A percentile compares a stretch with the other conserved stretches of the same genome.
Conservation (phyloP, 2,329 filamentous ascomycete species). For the Alternaria infectoria region DNA sequence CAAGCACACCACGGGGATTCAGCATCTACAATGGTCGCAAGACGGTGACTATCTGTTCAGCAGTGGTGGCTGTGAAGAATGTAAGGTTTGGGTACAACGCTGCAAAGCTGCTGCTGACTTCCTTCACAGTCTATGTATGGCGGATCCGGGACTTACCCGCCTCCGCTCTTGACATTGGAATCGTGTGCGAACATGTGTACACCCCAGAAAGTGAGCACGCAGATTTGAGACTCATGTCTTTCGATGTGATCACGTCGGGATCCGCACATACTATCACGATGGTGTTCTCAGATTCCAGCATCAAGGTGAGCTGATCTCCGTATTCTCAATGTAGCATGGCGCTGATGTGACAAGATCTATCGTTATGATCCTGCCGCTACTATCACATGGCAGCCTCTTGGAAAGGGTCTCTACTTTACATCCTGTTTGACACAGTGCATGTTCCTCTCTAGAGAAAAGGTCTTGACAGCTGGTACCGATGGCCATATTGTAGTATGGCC, state of each 20-base stretch:
- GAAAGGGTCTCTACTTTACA: constrained; percentile 53
- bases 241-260: constrained; percentile 61
- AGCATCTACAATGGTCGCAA: constrained; percentile 76
- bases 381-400: constrained; percentile 46
- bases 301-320: constrained; percentile 58
- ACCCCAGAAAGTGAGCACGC: constrained; percentile 57
- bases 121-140: constrained; percentile 76
- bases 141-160: constrained; percentile 62
- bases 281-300: constrained; percentile 81
- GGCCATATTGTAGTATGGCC: constrained; percentile 73
- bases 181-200: constrained; percentile 59
- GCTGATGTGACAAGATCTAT: constrained; percentile 51
- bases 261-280: constrained; percentile 67
- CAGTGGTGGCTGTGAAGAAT: constrained; percentile 83
- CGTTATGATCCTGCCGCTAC: constrained; percentile 36
- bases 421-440: constrained; percentile 72
- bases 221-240: constrained; percentile 83
- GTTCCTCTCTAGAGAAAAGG: constrained; percentile 45
- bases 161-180: constrained; percentile 57
- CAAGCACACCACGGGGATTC: constrained; percentile 82
- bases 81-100: background rate
- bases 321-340: background rate
- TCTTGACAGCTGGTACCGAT: constrained; percentile 80
- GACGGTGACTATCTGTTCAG: constrained; percentile 77
- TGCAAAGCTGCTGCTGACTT: background rate